Base-by-base conservation (phyloP, 768 basidiomycete species). In the Zangia roseola region DNA sequence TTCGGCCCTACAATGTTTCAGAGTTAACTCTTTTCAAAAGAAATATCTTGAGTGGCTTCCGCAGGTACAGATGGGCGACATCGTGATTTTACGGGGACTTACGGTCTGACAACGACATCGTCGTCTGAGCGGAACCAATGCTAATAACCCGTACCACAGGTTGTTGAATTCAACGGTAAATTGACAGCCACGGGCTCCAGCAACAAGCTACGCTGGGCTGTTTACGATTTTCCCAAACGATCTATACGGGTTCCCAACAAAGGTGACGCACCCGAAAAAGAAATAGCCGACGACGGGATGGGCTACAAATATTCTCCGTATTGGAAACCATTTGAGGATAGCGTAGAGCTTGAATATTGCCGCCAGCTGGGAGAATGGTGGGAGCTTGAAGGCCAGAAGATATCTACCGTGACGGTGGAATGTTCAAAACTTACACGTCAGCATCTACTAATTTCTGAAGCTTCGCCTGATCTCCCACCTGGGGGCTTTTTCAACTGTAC, bases 401-500 rank as follows among this genome's bases (percentile, higher is more conserved):
- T 54, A 17, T 43, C 59, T 23, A 26, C 40, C 7, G 53, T 61
- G 17, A 26, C 40, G 9, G 53, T 61, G 17, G 46, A 54, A 26
- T 62, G 52, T 38, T 37, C 47, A 19, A 25, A 4, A 7, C 17
- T 20, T 37, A 40, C 43, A 31, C 1, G 3, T 31, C 72, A 76
- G 40, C 83, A 83, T 53, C 66, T 71, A 21, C 62, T 83, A 16
- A 69, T 84, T 46, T 71, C 71, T n/a, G 78, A 83, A 37, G 74
- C 71, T 12, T 70, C 70, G 9, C 79, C 81, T 1, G 58, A 71
- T 40, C 65, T 68, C 17, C 63, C 63, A 10, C 78, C 79, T 2
- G 42, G 51, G 19, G 79, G 80, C 1, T 86, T 75, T 61, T 84
- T 86, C 60, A 73, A 85, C 46, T 84, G 83, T 40, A 83, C 80